Evolutionary conservation across 495 filamentous ascomycete species (phyloP), one percentile per base, ranked within the genome.

Genomic region (Penicillium bovifimosum): DNA sequence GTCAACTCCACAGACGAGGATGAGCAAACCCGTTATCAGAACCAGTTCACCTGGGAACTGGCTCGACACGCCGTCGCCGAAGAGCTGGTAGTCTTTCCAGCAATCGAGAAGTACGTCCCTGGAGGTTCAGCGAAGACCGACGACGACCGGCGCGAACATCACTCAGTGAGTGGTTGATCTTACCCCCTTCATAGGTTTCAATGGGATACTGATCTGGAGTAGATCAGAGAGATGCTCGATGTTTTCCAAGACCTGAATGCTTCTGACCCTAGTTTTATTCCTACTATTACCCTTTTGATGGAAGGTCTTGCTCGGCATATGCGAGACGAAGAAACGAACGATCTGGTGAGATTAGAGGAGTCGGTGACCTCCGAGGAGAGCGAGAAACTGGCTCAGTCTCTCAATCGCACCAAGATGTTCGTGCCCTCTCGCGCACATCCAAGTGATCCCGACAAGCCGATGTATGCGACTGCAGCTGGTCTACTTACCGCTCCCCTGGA

Each of bases 1-100:
- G 56, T 77, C 39, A 65, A 67, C 20, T 60, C 77, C 6, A 70
- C 54, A 6, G 76, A 85, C 40, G 52, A 59, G 26, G 80, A 83
- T 45, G 70, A 76, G 9, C 75, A 76, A 50, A 67, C 63, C 0
- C 67, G 76, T 11, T 86, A 73, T 62, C 78, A 81, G 59, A 87
- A 88, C 44, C 77, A 80, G 48, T 83, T 87, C 47, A 80, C 80
- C 11, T 88, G 85, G 86, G 80, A 83, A 55, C 69, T 89, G 5
- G 78, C 86, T 6, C 75, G 83, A n/a, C 79, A 86, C 61, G 74
- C 78, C 0, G 68, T 86, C 50, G 79, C 71, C 50, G 81, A 87
- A 59, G 86, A 88, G 65, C 63, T 88, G 4, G 79, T 85, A 26
- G 68, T 87, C 6, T 86, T 85, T 65, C 86, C 85, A 1, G 80